Base-by-base conservation (phyloP, 495 filamentous ascomycete species). In the Tuber brumale region DNA sequence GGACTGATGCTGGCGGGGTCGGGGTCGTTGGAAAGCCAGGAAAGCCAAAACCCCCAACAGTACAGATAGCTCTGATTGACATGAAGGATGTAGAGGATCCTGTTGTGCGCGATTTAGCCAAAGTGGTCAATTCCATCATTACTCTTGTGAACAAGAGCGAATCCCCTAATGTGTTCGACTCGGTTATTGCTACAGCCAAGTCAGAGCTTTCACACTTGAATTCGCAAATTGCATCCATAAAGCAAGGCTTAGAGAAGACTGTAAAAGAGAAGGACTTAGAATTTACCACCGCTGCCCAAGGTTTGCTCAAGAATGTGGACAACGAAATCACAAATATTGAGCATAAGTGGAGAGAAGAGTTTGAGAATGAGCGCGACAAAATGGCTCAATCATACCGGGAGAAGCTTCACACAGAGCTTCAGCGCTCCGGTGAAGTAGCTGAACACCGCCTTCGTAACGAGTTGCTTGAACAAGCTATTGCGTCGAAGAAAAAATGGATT, bases 91-190 rank as follows among this genome's bases (percentile, higher is more conserved):
- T 92, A 74, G 89, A 91, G 75, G 95, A 98, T 80, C 91, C 93
- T 7, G 86, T 97, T 37, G 92, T 97, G 7, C 93, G 97, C 84
- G 93, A 97, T 82, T 86, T 99, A n/a, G 92, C 95, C 74, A 95
- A 92, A 85, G 94, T 95, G 82, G 87, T 98, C 78, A 99, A 99
- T 85, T 92, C 95, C 84, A 91, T 99, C 83, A 97, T 99, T 83
- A 90, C 92, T 2, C 92, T 95, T 44, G 90, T 97, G 74, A 97
- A 97, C 84, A 90, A 92, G 73, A 94, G 97, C 80, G 89, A 91
- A 74, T 86, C 89, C 72, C 88, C 89, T 73, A 85, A 86, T 77
- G 93, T 91, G 83, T 97, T 94, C 85, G 89, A 87, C 48, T 86
- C 87, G 31, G 91, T 93, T 4, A 89, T 99, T 72, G 84, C 87